phyloP scores from a whole-genome alignment of 352 stramenopile genomes.

The Thraustochytrium striatum region DNA sequence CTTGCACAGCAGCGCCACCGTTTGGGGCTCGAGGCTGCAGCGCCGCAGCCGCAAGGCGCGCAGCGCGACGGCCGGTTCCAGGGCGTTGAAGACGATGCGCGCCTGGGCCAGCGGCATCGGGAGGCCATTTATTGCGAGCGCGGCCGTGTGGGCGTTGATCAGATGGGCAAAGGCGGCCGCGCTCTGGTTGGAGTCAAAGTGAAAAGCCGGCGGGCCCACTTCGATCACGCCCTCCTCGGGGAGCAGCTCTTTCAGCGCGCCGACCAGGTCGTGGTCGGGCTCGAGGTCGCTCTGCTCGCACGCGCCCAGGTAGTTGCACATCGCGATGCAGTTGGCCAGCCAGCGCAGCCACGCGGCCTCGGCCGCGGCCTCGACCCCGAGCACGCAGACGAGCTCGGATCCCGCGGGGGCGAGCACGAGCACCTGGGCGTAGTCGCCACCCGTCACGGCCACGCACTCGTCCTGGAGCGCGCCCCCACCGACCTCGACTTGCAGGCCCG shows the following conservation, averaged over 20 bases:
- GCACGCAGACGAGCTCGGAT: not conserved
- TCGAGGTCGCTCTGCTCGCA: slow-evolving; percentile 18
- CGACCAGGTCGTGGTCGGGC: not conserved
- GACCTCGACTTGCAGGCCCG: not conserved
- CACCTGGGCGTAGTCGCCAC: slow-evolving; percentile 31
- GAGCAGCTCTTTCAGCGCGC: not conserved
- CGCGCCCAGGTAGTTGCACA: slow-evolving; percentile 4
- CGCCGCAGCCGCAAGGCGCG: not conserved
- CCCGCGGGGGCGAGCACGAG: not conserved
- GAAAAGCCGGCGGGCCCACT: not conserved
- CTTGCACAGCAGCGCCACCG: slow-evolving; percentile 7
- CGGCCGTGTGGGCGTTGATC: not conserved
- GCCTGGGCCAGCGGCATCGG: not conserved
- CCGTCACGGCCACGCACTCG: slow-evolving; percentile 28
- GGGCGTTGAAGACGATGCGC: not conserved
- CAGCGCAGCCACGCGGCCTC: not conserved
- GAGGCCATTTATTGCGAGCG: not conserved
- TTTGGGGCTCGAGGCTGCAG: slow-evolving; percentile 9
- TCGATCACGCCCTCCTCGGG: not conserved
- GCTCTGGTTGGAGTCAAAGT: slow-evolving; percentile 6
- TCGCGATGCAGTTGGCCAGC: not conserved
- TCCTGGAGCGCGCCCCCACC: not conserved
- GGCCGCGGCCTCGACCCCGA: slow-evolving; percentile 1
- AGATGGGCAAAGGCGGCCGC: not conserved
- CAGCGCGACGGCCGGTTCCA: not conserved